phyloP scores from a whole-genome alignment of 2,329 filamentous ascomycete species.

The Phoma sp. region DNA sequence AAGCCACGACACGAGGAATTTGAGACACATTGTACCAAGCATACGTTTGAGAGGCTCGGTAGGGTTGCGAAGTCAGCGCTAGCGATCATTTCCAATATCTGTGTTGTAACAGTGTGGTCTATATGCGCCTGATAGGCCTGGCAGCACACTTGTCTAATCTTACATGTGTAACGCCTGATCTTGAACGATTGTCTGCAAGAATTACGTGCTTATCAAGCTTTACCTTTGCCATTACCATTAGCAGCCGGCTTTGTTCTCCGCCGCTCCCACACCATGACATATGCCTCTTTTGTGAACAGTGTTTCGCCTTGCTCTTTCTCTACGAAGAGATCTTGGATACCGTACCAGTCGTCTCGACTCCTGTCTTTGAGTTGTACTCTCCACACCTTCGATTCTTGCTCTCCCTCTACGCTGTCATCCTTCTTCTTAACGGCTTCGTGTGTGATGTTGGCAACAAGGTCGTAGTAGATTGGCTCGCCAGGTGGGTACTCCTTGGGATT shows the following conservation, averaged over 20 bases:
- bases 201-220: slow-evolving; percentile 1
- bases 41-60: neutral
- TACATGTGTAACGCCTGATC: neutral
- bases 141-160: neutral
- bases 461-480: slow-evolving; percentile 89
- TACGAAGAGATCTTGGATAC: slow-evolving; percentile 92
- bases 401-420: slow-evolving; percentile 85
- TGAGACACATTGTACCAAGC: neutral
- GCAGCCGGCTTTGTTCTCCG: slow-evolving; percentile 56
- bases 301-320: slow-evolving; percentile 88
- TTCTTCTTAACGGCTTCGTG: slow-evolving; percentile 79
- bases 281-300: slow-evolving; percentile 90
- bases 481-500: slow-evolving; percentile 73
- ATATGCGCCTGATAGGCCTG: neutral
- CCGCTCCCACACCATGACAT: slow-evolving; percentile 95
- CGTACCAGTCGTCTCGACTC: slow-evolving; percentile 84
- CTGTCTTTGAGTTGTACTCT: slow-evolving; percentile 88
- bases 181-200: neutral
- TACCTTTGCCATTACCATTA: slow-evolving; percentile 26
- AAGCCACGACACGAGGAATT: neutral
- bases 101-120: neutral
- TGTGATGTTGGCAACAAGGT: slow-evolving; percentile 93
- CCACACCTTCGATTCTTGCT: slow-evolving; percentile 92
- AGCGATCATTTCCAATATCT: neutral
- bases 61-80: slow-evolving; percentile 2